Evolutionary conservation across 352 stramenopile species (phyloP).

Genomic region (Globisporangium echinulatum): DNA sequence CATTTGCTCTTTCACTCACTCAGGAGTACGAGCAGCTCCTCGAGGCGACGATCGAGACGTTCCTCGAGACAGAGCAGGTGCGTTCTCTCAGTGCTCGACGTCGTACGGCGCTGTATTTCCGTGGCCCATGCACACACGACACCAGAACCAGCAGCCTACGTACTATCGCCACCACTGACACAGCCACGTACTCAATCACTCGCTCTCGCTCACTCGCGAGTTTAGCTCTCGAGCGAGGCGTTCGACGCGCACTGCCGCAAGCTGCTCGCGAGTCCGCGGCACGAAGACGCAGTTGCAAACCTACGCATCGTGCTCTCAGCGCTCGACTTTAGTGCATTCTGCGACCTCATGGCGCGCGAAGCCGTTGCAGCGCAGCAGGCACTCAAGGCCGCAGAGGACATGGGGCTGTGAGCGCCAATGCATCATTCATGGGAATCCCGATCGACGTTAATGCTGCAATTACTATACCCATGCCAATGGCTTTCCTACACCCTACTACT

Average conservation of each 20-base stretch:
- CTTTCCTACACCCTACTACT: neutral
- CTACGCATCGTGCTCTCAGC: constrained; percentile 41
- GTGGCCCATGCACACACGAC: neutral
- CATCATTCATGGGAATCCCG: constrained; percentile 9
- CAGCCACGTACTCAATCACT: no score
- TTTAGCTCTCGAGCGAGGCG: constrained; percentile 28
- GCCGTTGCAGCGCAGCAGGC: constrained; percentile 39
- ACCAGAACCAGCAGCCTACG: no score
- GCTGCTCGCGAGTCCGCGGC: constrained; percentile 23
- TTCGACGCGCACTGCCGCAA: constrained; percentile 45
- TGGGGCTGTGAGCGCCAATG: constrained; percentile 31
- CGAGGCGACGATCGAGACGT: constrained; percentile 28
- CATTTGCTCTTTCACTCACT: neutral
- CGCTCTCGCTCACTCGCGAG: no score
- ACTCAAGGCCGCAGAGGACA: constrained; percentile 45
- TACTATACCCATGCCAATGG: constrained; percentile 34
- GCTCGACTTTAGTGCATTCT: constrained; percentile 53
- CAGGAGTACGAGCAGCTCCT: constrained; percentile 53
- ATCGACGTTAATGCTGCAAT: constrained; percentile 9
- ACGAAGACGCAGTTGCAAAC: constrained; percentile 31
- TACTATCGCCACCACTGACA: no score
- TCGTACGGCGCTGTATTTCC: no score
- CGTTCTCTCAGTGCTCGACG: neutral
- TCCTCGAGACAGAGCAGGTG: constrained; percentile 38
- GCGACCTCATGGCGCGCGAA: constrained; percentile 40